Percentiles rank a stretch among this genome's conserved stretches.
Evolutionary conservation across 2,329 filamentous ascomycete genomes (phyloP).

Genomic region (Phialophora macrospora): DNA sequence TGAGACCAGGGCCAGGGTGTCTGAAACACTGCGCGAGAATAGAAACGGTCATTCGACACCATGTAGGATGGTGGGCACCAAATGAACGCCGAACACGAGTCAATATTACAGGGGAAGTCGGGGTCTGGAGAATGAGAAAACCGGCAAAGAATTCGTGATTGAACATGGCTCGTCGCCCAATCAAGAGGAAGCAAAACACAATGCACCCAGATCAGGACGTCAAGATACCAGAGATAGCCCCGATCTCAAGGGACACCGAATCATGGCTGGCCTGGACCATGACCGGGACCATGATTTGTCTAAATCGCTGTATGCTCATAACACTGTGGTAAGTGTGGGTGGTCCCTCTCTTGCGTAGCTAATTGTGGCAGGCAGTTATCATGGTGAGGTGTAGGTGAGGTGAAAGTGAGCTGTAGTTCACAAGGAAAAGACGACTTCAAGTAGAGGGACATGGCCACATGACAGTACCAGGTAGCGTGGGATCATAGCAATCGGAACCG

Average conservation of each 20-base stretch:
- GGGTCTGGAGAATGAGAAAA: background rate
- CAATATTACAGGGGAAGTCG: constrained; percentile 16
- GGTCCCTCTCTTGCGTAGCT: background rate
- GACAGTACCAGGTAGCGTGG: background rate
- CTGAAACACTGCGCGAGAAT: background rate
- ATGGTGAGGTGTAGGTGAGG: background rate
- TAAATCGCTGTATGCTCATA: background rate
- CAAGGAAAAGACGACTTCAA: background rate
- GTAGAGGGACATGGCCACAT: background rate
- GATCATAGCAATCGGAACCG: background rate
- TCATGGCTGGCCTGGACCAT: background rate
- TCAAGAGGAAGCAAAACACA: background rate
- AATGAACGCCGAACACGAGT: constrained; percentile 22
- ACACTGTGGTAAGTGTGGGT: background rate
- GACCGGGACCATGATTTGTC: background rate
- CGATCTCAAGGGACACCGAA: background rate
- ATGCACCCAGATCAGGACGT: background rate
- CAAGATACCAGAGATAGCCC: background rate
- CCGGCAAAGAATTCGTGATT: background rate
- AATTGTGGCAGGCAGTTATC: background rate
- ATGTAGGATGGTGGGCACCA: constrained; percentile 16
- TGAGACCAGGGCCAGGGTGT: background rate
- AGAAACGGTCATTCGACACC: background rate
- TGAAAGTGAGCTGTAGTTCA: background rate
- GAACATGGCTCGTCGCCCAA: background rate